A percentile compares a stretch with the other conserved stretches of the same genome.
These are phyloP conservation scores for Phoma herbarum DNA, from an alignment of 2,329 filamentous ascomycete species.

Conservation along the genomic window DNA sequence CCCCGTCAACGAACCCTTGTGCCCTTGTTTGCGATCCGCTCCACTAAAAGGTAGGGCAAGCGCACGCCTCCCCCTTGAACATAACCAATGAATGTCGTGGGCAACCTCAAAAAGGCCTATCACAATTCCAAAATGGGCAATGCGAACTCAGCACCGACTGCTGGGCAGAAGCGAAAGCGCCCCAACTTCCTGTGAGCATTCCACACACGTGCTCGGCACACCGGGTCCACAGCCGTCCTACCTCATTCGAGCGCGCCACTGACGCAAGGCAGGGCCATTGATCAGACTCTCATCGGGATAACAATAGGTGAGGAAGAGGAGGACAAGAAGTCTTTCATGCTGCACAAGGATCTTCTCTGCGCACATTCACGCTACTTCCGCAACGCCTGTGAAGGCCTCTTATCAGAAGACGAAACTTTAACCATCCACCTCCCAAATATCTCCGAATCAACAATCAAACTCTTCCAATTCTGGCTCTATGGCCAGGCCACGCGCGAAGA, in stretches of 20 bases:
- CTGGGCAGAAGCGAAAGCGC: conserved; percentile 23
- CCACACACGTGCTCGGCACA: conserved; percentile 4
- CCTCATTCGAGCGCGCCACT: conserved; percentile 12
- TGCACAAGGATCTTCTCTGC: conserved; percentile 27
- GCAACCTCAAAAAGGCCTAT: conserved; percentile 19
- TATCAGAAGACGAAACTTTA: conserved; percentile 22
- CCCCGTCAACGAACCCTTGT: conserved; percentile 2
- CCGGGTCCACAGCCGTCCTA: not conserved
- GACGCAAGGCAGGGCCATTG: conserved; percentile 25
- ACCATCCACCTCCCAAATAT: conserved; percentile 24
- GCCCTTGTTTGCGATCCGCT: conserved; percentile 12
- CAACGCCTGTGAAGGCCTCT: conserved; percentile 21
- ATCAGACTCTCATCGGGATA: conserved; percentile 22
- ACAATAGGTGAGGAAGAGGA: conserved; percentile 23
- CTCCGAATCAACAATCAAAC: conserved; percentile 23
- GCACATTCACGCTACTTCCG: conserved; percentile 29
- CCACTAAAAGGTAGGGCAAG: conserved; percentile 15
- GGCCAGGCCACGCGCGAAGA: conserved; percentile 23
- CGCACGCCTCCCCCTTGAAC: conserved; percentile 13
- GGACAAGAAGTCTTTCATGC: conserved; percentile 20
- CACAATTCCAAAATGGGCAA: conserved; percentile 21
- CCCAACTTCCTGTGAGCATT: conserved; percentile 21
- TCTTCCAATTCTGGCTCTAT: conserved; percentile 31
- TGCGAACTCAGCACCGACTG: conserved; percentile 13
- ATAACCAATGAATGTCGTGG: conserved; percentile 23